Evolutionary conservation across 225 moss, liverwort and hornwort species (phyloP).

Genomic region (Physcomitrium patens): DNA sequence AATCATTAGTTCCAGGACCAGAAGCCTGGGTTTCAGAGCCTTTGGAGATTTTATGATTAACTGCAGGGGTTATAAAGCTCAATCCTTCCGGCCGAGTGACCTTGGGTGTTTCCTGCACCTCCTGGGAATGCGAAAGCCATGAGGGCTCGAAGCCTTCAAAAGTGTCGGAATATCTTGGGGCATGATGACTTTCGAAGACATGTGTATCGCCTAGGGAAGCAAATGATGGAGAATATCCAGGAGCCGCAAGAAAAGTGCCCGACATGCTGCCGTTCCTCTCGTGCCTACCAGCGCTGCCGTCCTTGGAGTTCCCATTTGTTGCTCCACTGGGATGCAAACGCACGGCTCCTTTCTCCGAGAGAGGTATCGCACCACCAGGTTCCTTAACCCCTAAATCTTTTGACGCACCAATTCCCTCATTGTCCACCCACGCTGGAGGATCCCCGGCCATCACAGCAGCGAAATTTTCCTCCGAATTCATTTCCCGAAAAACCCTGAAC

Average conservation of each 20-base stretch:
- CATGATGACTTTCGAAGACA: conserved; percentile 40
- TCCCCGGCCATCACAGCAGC: neutral
- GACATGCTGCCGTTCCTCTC: conserved; percentile 45
- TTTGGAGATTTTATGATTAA: conserved; percentile 25
- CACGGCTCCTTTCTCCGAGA: neutral
- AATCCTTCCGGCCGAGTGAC: conserved; percentile 51
- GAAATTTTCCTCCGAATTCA: conserved; percentile 35
- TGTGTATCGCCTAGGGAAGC: conserved; percentile 46
- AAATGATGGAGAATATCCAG: conserved; percentile 53
- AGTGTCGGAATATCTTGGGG: conserved; percentile 44
- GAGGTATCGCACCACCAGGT: neutral
- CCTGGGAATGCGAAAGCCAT: conserved; percentile 41
- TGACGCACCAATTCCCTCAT: neutral
- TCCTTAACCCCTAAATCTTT: conserved; percentile 17
- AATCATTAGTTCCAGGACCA: conserved; percentile 11
- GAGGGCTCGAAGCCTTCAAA: conserved; percentile 62
- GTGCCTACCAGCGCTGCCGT: conserved; percentile 24
- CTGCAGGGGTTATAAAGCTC: conserved; percentile 32
- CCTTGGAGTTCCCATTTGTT: neutral
- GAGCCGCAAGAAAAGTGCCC: conserved; percentile 43
- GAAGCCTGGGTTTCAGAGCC: conserved; percentile 26
- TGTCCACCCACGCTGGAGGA: conserved; percentile 9
- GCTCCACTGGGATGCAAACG: neutral
- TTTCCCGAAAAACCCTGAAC: conserved; percentile 32
- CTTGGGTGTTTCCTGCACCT: conserved; percentile 55